Evolutionary conservation across 257 asterid species (phyloP).

Genomic region (Leptodermis oblonga): DNA sequence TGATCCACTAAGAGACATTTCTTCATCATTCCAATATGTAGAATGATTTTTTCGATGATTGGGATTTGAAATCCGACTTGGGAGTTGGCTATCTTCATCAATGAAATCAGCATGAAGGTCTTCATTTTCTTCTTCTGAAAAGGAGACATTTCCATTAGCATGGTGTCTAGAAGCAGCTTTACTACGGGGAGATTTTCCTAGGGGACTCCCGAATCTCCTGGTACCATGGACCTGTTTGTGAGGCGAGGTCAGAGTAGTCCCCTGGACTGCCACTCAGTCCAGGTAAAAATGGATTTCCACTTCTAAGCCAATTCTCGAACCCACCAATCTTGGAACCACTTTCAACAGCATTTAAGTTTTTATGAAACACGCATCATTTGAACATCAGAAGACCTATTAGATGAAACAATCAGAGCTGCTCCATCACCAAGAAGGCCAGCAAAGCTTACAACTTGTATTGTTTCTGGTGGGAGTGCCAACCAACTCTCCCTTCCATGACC

Average conservation of each 20-base stretch:
- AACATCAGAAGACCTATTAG: constrained; percentile 46
- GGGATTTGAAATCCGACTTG: constrained; percentile 78
- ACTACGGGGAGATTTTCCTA: constrained; percentile 15
- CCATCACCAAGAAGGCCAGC: constrained; percentile 98
- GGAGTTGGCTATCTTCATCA: constrained; percentile 99
- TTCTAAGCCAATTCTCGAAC: constrained; percentile 70
- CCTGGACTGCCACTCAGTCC: constrained; percentile 45
- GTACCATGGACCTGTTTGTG: no score
- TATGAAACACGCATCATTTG: constrained; percentile 50
- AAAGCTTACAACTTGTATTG: constrained; percentile 81
- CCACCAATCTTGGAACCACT: constrained; percentile 65
- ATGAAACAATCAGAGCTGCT: constrained; percentile 83
- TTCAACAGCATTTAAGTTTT: constrained; percentile 44
- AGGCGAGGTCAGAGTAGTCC: constrained; percentile 45
- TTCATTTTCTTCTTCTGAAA: constrained; percentile 94
- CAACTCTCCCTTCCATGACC: constrained; percentile 98
- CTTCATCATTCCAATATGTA: constrained; percentile 53
- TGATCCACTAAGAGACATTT: constrained; percentile 84
- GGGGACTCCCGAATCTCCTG: constrained; percentile 47
- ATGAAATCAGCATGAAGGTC: constrained; percentile 99
- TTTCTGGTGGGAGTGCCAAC: constrained; percentile 84
- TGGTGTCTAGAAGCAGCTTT: constrained; percentile 38
- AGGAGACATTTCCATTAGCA: constrained; percentile 51
- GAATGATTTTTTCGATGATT: constrained; percentile 52
- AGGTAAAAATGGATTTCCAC: constrained; percentile 72